phyloP scores from a whole-genome alignment of 495 filamentous ascomycete genomes.

The Aspergillus ellipticus region DNA sequence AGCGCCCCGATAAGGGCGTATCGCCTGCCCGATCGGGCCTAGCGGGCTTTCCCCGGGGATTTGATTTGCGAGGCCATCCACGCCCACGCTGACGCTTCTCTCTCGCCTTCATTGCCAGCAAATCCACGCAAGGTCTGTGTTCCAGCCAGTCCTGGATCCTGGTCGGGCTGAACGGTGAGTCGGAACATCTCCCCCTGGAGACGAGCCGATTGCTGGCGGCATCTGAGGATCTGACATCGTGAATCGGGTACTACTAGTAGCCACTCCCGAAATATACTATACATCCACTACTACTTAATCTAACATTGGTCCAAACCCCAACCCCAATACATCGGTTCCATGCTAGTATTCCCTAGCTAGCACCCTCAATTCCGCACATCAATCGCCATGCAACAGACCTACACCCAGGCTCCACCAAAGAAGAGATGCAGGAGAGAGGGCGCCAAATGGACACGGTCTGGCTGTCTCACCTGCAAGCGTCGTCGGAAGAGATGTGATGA shows the following conservation, averaged over 20 bases:
- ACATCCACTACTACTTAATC: too few species aligned
- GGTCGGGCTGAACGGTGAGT: background rate
- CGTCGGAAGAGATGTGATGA: constrained; percentile 45
- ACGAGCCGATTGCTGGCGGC: background rate
- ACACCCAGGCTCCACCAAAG: constrained; percentile 13
- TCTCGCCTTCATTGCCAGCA: background rate
- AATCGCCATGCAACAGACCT: background rate
- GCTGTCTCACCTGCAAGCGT: constrained; percentile 43
- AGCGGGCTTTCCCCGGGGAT: background rate
- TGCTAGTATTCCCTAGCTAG: too few species aligned
- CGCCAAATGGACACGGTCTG: constrained; percentile 41
- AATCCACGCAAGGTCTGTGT: background rate
- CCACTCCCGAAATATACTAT: background rate
- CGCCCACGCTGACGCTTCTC: background rate
- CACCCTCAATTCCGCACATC: background rate
- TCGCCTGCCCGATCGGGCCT: constrained; percentile 11
- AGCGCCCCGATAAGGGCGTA: constrained; percentile 12
- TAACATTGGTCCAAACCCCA: background rate
- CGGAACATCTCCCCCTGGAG: background rate
- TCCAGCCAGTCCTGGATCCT: background rate
- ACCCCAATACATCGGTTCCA: too few species aligned
- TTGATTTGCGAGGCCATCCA: background rate
- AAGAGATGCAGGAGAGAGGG: constrained; percentile 31
- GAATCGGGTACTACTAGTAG: background rate
- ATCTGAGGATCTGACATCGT: background rate